Evolutionary conservation across 2,329 filamentous ascomycete genomes (phyloP), one percentile per base, ranked within the genome.

Genomic region (Scedosporium minutisporum): DNA sequence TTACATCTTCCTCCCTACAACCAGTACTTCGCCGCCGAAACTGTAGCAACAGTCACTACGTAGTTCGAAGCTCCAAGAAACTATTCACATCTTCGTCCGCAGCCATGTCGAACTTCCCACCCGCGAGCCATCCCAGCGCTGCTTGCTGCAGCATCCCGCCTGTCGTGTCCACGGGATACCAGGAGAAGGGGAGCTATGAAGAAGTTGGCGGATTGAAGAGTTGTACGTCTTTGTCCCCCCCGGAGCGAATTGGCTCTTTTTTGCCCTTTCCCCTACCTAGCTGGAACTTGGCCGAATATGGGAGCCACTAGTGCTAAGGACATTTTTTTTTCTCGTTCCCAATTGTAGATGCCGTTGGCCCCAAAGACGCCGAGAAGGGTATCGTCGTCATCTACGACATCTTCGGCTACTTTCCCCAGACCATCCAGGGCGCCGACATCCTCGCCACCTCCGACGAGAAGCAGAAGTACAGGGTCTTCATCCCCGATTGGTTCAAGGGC

Each of bases 401-500:
- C 71, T 88, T 88, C 69, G 86, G 87, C 68, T 86, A 87, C 81
- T 88, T 83, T 69, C 82, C 84, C 25, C 88, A 90, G 74, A 87
- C 87, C 2, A 65, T 89, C 10, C 87, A 90, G 72, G 88, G 87
- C 25, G 85, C 86, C 65, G 88, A 91, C 68, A 89, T 85, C 67
- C 76, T 88, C 25, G 79, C 84, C 55, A 77, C 76, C 57, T 77
- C 79, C 65, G 79, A 83, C 69, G 29, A 33, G 29, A 81, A 76
- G 75, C 83, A 78, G 73, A 85, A 89, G 70, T 95, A 96, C 79
- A 87, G 86, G 68, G 90, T 96, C 67, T 92, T 93, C 76, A 93
- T 97, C 66, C 93, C 93, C 29, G 93, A 97, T 77, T 93, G 90
- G 82, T 96, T 96, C 78, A 83, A 89, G 64, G 92, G 90, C 72